Conservation (phyloP, 2,329 filamentous ascomycete species). For the Colletotrichum sp. region DNA sequence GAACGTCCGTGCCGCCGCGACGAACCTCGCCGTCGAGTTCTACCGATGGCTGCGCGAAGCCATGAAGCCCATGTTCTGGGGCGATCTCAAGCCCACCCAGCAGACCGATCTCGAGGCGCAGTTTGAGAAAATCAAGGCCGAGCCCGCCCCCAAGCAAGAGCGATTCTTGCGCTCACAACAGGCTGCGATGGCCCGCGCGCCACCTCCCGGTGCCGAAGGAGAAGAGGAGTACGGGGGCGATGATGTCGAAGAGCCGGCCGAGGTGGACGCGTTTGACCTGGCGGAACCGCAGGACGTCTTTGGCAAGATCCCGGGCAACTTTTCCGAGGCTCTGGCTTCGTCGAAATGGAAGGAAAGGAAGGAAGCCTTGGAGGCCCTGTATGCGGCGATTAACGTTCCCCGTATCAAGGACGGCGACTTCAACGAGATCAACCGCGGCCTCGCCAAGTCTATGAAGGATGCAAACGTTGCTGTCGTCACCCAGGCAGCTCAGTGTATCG, state of each 20-base stretch:
- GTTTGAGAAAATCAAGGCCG: conserved; percentile 91
- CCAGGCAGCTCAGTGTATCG: conserved; percentile 90
- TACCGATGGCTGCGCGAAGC: conserved; percentile 97
- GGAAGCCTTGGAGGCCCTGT: conserved; percentile 86
- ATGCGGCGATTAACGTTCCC: conserved; percentile 79
- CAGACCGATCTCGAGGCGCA: conserved; percentile 92
- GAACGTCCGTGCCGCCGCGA: conserved; percentile 93
- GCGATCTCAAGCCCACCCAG: conserved; percentile 92
- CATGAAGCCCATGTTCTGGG: conserved; percentile 98
- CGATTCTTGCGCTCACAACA: conserved; percentile 88
- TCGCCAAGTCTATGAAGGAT: conserved; percentile 98
- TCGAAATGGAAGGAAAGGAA: conserved; percentile 99
- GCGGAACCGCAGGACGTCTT: conserved; percentile 88
- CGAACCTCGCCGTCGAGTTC: conserved; percentile 88
- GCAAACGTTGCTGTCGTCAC: conserved; percentile 96
- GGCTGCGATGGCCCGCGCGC: conserved; percentile 76
- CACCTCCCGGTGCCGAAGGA: conserved; percentile 61
- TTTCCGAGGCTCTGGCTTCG: conserved; percentile 82
- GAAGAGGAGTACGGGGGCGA: conserved; percentile 63
- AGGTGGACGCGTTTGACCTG: conserved; percentile 81
- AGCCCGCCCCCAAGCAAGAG: conserved; percentile 88
- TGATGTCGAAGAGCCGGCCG: conserved; percentile 66
- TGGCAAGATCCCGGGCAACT: conserved; percentile 80
- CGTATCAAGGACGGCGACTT: conserved; percentile 92
- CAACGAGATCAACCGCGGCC: conserved; percentile 78